phyloP scores from a whole-genome alignment of 495 filamentous ascomycete species.

The Annulohypoxylon moriforme region DNA sequence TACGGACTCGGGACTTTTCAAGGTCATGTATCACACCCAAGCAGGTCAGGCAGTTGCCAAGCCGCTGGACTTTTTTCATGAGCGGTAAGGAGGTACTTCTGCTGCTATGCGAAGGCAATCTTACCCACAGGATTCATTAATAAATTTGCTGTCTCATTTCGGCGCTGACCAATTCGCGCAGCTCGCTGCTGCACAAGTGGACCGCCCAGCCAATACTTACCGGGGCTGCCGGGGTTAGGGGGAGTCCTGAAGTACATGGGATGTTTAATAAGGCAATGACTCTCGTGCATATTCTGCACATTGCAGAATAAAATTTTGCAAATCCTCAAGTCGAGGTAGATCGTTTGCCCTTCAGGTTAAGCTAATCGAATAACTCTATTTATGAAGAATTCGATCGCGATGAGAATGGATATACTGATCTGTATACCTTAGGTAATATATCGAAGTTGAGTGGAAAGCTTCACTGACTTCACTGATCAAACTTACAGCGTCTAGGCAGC shows the following conservation, averaged over 20 bases:
- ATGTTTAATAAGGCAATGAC: neutral
- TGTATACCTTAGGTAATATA: constrained; percentile 9
- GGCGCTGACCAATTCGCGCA: neutral
- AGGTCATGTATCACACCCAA: neutral
- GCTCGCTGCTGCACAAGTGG: neutral
- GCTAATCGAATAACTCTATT: neutral
- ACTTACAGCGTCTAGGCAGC: neutral
- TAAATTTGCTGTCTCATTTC: constrained; percentile 8
- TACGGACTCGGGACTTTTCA: neutral
- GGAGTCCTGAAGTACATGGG: neutral
- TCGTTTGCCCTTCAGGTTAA: neutral
- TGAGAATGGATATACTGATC: neutral
- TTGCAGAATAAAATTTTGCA: neutral
- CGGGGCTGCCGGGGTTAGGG: neutral
- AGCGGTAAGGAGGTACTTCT: neutral
- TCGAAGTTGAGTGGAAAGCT: neutral
- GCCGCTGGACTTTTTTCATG: neutral
- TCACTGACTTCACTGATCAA: neutral
- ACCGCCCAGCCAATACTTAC: neutral
- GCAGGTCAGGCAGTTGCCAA: neutral
- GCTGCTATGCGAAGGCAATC: no score
- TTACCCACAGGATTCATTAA: neutral
- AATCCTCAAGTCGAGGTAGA: constrained; percentile 5
- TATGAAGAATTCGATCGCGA: neutral
- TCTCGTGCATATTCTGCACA: neutral